Evolutionary conservation across 352 stramenopile species (phyloP).

Genomic region (Phytophthora rubi): DNA sequence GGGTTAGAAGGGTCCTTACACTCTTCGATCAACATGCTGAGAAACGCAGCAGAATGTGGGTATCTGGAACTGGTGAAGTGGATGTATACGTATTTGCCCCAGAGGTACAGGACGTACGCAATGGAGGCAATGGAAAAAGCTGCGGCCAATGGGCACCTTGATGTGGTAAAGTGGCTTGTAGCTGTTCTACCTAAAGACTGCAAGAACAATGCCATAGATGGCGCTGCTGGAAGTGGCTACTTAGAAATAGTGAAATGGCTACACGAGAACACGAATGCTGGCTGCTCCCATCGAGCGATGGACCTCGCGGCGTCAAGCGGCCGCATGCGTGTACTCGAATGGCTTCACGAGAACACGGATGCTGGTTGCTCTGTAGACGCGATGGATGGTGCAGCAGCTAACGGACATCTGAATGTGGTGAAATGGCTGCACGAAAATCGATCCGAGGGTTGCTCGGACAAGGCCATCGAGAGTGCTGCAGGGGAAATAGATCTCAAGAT

Average conservation of each 20-base stretch:
- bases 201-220: background rate
- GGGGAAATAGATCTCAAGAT: background rate
- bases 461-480: background rate
- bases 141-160: background rate
- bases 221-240: background rate
- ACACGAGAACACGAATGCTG: background rate
- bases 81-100: background rate
- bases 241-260: constrained; percentile 1
- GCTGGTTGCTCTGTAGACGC: background rate
- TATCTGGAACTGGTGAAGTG: background rate
- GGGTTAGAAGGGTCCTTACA: background rate
- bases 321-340: background rate
- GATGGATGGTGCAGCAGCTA: background rate
- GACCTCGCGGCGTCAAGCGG: background rate
- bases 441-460: background rate
- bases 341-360: background rate
- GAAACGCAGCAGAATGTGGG: background rate
- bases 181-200: background rate
- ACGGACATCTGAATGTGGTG: background rate
- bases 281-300: background rate
- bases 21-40: background rate
- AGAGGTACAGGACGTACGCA: background rate
- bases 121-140: background rate
- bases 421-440: background rate
- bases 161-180: background rate